Base-by-base conservation (phyloP, 441 rosid genomes). In the Theobroma grandiflorum region DNA sequence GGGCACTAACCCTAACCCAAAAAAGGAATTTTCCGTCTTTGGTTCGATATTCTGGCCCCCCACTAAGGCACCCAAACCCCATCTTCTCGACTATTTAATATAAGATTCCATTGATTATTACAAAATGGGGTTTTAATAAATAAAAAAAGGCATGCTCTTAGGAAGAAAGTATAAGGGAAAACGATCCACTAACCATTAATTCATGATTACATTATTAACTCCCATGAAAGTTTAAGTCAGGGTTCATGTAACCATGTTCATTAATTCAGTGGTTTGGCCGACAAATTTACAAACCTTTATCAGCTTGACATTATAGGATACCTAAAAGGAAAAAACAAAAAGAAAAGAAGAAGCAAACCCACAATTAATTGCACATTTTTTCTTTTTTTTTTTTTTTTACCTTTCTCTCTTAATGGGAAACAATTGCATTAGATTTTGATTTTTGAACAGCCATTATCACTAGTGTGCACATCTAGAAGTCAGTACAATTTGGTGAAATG, bases 21-120 rank as follows among this genome's bases (percentile, higher is more conserved):
- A 78, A 83, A 87, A 82, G 85, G 79, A 55, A 82, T 64, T 84
- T 85, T 77, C 81, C 86, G 79, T 82, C 85, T 82, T 74, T 49
- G 83, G 78, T 79, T 78, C 74, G 76, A 79, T 78, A 72, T 57
- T 37, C 8, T 71, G 76, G 77, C 50, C 84, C 80, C 59, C 85
- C 26, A 20, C 42, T 55, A 33, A 53, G 45, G 31, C 31, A 26
- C n/a, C 52, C 38, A 52, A 15, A 10, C 31, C 8, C 22, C 50
- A 40, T 49, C 79, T 63, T 22, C 53, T 45, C 18, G 11, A 52
- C 38, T 78, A 8, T 55, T 16, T 15, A 55, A 35, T 52, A 64
- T 63, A 74, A 81, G 86, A 81, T 79, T 82, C 82, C 55, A 65
- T 64, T 43, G 72, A 69, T 85, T 6, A 45, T 15, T 26, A 61